Conservation (phyloP, 495 filamentous ascomycete genomes). For the Echria macrotheca region DNA sequence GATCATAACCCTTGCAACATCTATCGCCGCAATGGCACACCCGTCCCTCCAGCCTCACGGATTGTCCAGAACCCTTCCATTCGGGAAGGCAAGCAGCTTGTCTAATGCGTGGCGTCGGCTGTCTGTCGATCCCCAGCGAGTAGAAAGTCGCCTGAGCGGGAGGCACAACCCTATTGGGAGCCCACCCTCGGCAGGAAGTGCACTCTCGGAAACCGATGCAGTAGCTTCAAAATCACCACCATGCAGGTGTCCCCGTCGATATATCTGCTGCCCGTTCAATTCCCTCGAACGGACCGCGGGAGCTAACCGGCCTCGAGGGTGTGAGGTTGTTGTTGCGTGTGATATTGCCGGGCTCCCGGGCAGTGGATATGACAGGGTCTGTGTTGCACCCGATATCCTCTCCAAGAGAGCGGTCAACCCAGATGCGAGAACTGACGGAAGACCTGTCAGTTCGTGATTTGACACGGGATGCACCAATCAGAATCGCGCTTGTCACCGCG, state of each 20-base stretch:
- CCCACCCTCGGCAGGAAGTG: not conserved
- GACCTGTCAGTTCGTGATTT: conserved; percentile 19
- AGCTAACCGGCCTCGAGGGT: too few species aligned
- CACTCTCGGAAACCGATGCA: conserved; percentile 18
- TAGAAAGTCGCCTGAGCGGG: too few species aligned
- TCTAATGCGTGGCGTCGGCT: too few species aligned
- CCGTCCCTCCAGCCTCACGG: not conserved
- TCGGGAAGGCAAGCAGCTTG: too few species aligned
- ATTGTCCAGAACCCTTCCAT: not conserved
- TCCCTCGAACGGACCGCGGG: too few species aligned
- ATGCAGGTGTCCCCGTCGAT: conserved; percentile 21
- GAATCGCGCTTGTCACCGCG: conserved; percentile 54
- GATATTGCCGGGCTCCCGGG: not conserved
- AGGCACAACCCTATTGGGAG: not conserved
- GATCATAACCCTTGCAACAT: conserved; percentile 12
- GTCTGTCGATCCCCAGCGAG: too few species aligned
- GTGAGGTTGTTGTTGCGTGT: not conserved
- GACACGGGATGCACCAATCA: conserved; percentile 57
- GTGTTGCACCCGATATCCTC: too few species aligned
- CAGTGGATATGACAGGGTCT: too few species aligned
- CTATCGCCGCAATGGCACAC: conserved; percentile 20
- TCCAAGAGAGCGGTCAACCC: too few species aligned
- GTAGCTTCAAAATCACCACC: too few species aligned
- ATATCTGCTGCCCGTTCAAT: too few species aligned
- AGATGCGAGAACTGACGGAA: not conserved